Percentiles rank a stretch among this genome's conserved stretches.
These are phyloP conservation scores for Neurospora sp. DNA, from an alignment of 2,329 filamentous ascomycete genomes.

Conservation along the genomic window DNA sequence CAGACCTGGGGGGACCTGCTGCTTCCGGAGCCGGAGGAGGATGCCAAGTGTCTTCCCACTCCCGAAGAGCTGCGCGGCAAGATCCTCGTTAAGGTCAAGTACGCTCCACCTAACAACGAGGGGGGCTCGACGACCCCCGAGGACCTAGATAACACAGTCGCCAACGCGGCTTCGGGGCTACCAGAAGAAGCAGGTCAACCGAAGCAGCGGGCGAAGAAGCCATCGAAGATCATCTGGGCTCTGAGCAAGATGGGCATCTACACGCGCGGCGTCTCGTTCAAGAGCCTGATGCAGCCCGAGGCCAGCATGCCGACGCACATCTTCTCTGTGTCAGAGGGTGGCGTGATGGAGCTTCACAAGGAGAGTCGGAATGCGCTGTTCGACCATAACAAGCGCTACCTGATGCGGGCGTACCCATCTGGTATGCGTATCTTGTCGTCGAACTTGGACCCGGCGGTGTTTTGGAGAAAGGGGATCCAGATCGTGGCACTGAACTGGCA, in stretches of 20 bases:
- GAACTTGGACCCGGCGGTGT: constrained; percentile 74
- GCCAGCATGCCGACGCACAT: constrained; percentile 56
- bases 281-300: constrained; percentile 63
- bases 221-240: constrained; percentile 57
- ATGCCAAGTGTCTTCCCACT: constrained; percentile 47
- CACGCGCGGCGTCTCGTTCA: constrained; percentile 74
- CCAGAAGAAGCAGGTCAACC: not conserved
- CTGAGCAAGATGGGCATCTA: constrained; percentile 73
- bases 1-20: constrained; percentile 70
- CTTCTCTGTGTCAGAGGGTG: constrained; percentile 55
- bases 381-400: constrained; percentile 66
- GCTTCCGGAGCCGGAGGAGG: constrained; percentile 42
- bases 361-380: constrained; percentile 49
- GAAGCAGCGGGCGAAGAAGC: constrained; percentile 29
- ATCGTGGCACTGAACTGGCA: constrained; percentile 95
- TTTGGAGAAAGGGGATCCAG: constrained; percentile 84
- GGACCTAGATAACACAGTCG: not conserved
- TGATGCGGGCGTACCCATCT: constrained; percentile 85
- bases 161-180: not conserved
- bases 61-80: constrained; percentile 63
- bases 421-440: constrained; percentile 73
- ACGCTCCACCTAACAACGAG: constrained; percentile 35
- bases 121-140: constrained; percentile 18
- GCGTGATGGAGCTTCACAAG: constrained; percentile 51
- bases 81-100: constrained; percentile 79